A percentile compares a stretch with the other conserved stretches of the same genome.
phyloP scores from a whole-genome alignment of 208 protist species.

The Vickermania ingenoplastis region DNA sequence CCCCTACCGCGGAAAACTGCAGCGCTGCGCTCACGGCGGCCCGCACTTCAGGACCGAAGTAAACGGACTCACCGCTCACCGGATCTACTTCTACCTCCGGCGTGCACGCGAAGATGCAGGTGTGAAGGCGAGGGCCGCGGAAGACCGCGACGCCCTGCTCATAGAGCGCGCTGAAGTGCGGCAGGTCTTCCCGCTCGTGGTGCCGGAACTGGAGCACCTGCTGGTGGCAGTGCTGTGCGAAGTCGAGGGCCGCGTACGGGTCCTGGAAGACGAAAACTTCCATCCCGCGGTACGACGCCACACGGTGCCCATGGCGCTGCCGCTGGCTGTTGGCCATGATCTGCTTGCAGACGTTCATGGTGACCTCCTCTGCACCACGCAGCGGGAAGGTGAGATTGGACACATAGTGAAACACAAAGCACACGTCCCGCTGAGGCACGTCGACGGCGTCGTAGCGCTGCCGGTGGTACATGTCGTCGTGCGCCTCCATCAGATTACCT shows the following conservation, averaged over 20 bases:
- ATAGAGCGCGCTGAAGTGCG: conserved; percentile 27
- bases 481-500: conserved; percentile 61
- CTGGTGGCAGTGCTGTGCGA: conserved; percentile 59
- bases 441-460: conserved; percentile 60
- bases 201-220: conserved; percentile 45
- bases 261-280: conserved; percentile 70
- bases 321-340: conserved; percentile 32
- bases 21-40: conserved; percentile 42
- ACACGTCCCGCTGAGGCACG: conserved; percentile 57
- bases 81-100: conserved; percentile 61
- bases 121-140: conserved; percentile 77
- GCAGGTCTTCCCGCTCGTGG: conserved; percentile 23
- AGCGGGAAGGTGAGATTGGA: conserved; percentile 20
- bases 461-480: conserved; percentile 75
- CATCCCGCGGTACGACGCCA: conserved; percentile 32
- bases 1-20: conserved; percentile 41
- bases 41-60: conserved; percentile 54
- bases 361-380: conserved; percentile 40
- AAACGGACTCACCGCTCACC: conserved; percentile 40
- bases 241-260: conserved; percentile 49
- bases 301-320: conserved; percentile 37
- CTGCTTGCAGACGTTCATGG: conserved; percentile 58
- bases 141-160: conserved; percentile 47
- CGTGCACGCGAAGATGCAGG: conserved; percentile 67
- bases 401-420: conserved; percentile 75